Evolutionary conservation across 345 rosid species (phyloP).

Genomic region (Heritiera littoralis): DNA sequence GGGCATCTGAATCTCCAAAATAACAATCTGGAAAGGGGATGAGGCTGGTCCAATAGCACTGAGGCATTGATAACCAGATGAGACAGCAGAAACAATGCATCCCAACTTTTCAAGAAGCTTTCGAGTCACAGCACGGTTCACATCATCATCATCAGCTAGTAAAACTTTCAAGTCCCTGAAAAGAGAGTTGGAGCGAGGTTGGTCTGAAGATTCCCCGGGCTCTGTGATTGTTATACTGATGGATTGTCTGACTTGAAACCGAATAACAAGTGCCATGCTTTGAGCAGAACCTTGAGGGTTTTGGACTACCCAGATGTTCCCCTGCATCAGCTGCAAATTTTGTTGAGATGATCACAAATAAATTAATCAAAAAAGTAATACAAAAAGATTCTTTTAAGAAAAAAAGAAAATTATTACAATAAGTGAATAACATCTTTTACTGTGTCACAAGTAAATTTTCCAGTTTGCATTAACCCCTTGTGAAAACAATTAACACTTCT

Average conservation of each 20-base stretch:
- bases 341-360: constrained; percentile 2
- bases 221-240: constrained; percentile 43
- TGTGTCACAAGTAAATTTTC: neutral
- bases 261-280: constrained; percentile 73
- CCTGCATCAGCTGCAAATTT: constrained; percentile 75
- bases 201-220: constrained; percentile 51
- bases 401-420: neutral
- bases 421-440: neutral
- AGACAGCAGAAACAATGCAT: constrained; percentile 61
- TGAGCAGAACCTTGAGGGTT: constrained; percentile 57
- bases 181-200: constrained; percentile 54
- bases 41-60: constrained; percentile 46
- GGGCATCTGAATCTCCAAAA: constrained; percentile 80
- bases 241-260: constrained; percentile 60
- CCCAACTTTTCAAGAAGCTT: constrained; percentile 86
- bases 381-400: neutral
- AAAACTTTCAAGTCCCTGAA: constrained; percentile 73
- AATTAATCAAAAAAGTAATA: neutral
- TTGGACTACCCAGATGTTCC: constrained; percentile 72
- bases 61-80: constrained; percentile 81
- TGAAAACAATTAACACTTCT: neutral
- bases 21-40: constrained; percentile 60
- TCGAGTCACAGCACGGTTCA: constrained; percentile 73
- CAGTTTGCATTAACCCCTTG: neutral
- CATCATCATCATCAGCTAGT: constrained; percentile 69